These are phyloP conservation scores for Trematosphaeria pertusa DNA, from an alignment of 2,329 filamentous ascomycete genomes.

Conservation along the genomic window DNA sequence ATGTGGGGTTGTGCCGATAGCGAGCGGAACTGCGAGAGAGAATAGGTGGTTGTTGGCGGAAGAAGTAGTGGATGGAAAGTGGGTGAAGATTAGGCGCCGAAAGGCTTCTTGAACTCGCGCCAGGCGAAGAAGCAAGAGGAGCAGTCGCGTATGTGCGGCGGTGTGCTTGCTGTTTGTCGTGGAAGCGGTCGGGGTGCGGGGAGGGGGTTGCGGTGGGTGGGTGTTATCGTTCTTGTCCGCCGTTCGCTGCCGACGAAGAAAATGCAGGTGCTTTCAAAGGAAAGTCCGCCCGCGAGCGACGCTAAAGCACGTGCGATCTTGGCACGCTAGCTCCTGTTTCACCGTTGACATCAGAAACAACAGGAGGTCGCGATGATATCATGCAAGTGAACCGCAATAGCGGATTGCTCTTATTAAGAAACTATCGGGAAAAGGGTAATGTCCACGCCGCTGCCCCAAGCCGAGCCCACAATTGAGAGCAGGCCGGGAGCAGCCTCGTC, in stretches of 20 bases:
- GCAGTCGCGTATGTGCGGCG: slow-evolving; percentile 30
- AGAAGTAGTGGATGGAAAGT: slow-evolving; percentile 21
- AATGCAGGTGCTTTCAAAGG: slow-evolving; percentile 33
- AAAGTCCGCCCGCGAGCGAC: slow-evolving; percentile 11
- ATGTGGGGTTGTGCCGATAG: slow-evolving; percentile 8
- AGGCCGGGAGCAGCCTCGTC: slow-evolving; percentile 28
- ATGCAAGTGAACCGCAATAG: no score
- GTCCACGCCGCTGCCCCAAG: slow-evolving; percentile 26
- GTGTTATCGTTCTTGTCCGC: slow-evolving; percentile 19
- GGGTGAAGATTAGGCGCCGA: slow-evolving; percentile 22
- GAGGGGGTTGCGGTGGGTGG: slow-evolving; percentile 21
- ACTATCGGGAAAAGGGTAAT: slow-evolving; percentile 13
- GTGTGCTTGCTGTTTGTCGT: slow-evolving; percentile 13
- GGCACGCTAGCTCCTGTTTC: slow-evolving; percentile 23
- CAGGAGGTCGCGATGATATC: no score
- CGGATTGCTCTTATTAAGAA: no score
- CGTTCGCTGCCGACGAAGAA: slow-evolving; percentile 28
- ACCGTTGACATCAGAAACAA: slow-evolving; percentile 11
- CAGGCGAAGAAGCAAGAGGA: slow-evolving; percentile 35
- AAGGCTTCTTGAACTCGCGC: slow-evolving; percentile 40
- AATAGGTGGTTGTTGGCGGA: slow-evolving; percentile 20
- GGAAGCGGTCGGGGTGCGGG: slow-evolving; percentile 20
- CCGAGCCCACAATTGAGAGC: slow-evolving; percentile 9
- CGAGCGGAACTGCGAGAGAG: slow-evolving; percentile 9
- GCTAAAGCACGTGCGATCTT: slow-evolving; percentile 11